Evolutionary conservation across 1,284 basidiomycete genomes (phyloP).

Genomic region (Ceratobasidium papillatum): DNA sequence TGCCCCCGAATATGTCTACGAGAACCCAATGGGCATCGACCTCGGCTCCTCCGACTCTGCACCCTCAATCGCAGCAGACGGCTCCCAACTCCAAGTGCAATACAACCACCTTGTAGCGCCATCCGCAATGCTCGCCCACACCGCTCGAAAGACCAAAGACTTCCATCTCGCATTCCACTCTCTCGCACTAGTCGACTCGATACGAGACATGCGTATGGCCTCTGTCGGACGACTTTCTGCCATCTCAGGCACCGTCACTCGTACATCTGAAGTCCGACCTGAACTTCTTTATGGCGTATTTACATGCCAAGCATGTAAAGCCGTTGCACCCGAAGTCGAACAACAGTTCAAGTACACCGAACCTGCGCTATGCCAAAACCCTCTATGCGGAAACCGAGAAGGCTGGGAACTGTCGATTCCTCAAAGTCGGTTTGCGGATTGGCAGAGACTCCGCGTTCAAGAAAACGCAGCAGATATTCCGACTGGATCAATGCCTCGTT

Average conservation of each 20-base stretch:
- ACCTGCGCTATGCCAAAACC: conserved; percentile 94
- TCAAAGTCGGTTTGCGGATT: conserved; percentile 96
- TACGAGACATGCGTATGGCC: conserved; percentile 93
- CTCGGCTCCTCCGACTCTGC: conserved; percentile 54
- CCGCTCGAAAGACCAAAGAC: conserved; percentile 69
- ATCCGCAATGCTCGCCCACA: conserved; percentile 57
- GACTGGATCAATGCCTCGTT: conserved; percentile 97
- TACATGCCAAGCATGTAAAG: conserved; percentile 88
- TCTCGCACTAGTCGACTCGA: conserved; percentile 92
- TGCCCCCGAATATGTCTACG: conserved; percentile 92
- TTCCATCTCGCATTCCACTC: conserved; percentile 97
- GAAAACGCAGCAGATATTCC: conserved; percentile 99
- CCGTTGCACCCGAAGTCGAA: conserved; percentile 92
- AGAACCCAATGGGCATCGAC: conserved; percentile 60
- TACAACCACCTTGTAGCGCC: conserved; percentile 81
- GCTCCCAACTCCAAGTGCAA: conserved; percentile 65
- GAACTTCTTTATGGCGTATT: conserved; percentile 95
- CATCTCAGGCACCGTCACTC: conserved; percentile 95
- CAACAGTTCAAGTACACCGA: conserved; percentile 99
- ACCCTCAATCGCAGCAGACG: conserved; percentile 43
- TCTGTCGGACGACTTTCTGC: conserved; percentile 93
- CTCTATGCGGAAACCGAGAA: conserved; percentile 88
- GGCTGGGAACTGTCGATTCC: conserved; percentile 97
- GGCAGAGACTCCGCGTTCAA: conserved; percentile 99
- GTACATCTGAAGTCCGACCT: conserved; percentile 96